Percentiles rank a stretch among this genome's conserved stretches.
Evolutionary conservation across 2,329 filamentous ascomycete species (phyloP).

Genomic region (Phyllosticta ampelicida): DNA sequence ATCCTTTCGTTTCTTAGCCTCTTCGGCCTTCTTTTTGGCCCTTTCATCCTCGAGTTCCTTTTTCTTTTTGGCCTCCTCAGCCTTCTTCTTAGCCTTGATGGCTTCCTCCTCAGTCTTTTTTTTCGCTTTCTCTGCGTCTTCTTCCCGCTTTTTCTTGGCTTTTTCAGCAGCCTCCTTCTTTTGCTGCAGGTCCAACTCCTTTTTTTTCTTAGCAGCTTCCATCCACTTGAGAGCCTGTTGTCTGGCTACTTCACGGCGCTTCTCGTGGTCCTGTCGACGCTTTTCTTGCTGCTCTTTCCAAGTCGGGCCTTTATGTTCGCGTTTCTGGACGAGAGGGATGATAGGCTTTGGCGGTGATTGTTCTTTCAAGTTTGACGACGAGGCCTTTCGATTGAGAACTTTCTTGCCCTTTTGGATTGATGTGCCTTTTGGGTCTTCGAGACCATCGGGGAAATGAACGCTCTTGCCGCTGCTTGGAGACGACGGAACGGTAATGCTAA

Average conservation of each 20-base stretch:
- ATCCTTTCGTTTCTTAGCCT: neutral
- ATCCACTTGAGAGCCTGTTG: neutral
- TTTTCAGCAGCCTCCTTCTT: neutral
- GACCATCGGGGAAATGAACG: conserved; percentile 8
- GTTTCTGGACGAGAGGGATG: neutral
- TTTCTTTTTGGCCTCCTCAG: neutral
- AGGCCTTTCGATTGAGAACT: neutral
- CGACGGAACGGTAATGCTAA: neutral
- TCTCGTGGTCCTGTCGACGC: neutral
- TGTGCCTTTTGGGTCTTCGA: conserved; percentile 2
- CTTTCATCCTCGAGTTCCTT: neutral
- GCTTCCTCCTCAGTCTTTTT: neutral
- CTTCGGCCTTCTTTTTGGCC: neutral
- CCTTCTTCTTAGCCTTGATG: neutral
- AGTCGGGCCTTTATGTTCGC: conserved; percentile 1
- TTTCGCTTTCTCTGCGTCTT: neutral
- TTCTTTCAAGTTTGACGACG: neutral
- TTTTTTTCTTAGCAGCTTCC: neutral
- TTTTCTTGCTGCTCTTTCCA: conserved; percentile 3
- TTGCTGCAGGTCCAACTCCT: neutral
- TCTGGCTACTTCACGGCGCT: neutral
- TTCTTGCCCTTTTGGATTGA: neutral
- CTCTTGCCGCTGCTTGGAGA: conserved; percentile 8
- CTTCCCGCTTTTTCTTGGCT: neutral
- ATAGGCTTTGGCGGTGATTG: neutral